phyloP scores from a whole-genome alignment of 352 stramenopile genomes.

The Globisporangium mamillatum region DNA sequence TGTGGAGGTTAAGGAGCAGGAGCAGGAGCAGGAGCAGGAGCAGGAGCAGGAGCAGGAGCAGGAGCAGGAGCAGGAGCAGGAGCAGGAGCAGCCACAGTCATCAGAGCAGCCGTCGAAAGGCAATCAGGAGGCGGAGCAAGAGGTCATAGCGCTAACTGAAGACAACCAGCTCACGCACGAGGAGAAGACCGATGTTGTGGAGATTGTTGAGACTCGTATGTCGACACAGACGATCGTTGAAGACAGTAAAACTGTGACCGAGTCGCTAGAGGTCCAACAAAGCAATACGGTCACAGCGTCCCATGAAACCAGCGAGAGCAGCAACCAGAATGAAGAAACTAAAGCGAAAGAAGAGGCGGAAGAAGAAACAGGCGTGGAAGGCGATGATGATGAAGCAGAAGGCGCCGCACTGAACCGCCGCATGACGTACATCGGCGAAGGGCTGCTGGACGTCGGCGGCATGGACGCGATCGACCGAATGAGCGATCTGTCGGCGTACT shows the following conservation, averaged over 20 bases:
- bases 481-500: constrained; percentile 35
- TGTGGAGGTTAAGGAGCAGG: neutral
- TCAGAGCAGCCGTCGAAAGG: neutral
- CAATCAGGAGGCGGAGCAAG: neutral
- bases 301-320: neutral
- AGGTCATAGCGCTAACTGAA: neutral
- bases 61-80: too few species aligned
- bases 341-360: neutral
- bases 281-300: neutral
- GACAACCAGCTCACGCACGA: constrained; percentile 8
- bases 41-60: too few species aligned
- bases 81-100: neutral
- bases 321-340: neutral
- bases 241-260: neutral
- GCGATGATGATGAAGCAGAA: neutral
- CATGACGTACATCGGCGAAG: constrained; percentile 71
- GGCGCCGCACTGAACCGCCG: constrained; percentile 25
- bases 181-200: neutral
- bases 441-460: constrained; percentile 40
- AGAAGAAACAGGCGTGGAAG: neutral
- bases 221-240: neutral
- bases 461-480: constrained; percentile 54
- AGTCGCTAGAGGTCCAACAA: neutral
- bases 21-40: neutral
- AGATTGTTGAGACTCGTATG: neutral